Base-by-base conservation (phyloP, 176 grass and related monocot genomes). In the Oryza glaberrima region DNA sequence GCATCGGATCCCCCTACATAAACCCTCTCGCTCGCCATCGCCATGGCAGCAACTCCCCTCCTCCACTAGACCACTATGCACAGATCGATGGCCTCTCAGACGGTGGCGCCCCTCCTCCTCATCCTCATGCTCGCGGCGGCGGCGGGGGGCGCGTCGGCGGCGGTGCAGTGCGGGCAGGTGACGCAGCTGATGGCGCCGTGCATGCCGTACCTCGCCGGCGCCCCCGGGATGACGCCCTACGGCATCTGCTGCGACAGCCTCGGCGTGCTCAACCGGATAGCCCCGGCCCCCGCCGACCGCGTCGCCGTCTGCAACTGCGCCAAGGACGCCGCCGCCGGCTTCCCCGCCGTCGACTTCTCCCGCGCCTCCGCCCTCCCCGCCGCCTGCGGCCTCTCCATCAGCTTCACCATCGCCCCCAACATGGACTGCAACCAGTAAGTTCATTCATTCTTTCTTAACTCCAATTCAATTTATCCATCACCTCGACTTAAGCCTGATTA, bases 181-280 rank as follows among this genome's bases (percentile, higher is more conserved):
- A 44, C 65, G n/a, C 85, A 81, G 81, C 85, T 91, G 17, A 76
- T 91, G 71, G 25, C 77, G 16, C 90, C 90, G 0, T 92, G 90
- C 86, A 70, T 86, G 72, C 86, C 90, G 0, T 92, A 92, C 82
- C 77, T 92, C 12, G 8, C 74, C 22, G 86, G 86, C 19, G 79
- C 84, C 14, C 14, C 78, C 26, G 90, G 82, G 78, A 73, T 82
- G 90, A 82, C 69, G 30, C 90, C 90, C 47, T 85, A 82, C 79
- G 86, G 78, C 78, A 35, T 82, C 72, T 92, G 86, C 72, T 92
- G 90, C 90, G 89, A 78, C 90, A 74, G 78, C 78, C 78, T 89
- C 36, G 79, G 19, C 60, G 73, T 84, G 78, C 90, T 92, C 67
- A 85, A 75, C 86, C 86, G 82, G 67, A 38, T 85, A 36, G 78